Evolutionary conservation across 148 eudicot species (phyloP).

Genomic region (Rhododendron molle): DNA sequence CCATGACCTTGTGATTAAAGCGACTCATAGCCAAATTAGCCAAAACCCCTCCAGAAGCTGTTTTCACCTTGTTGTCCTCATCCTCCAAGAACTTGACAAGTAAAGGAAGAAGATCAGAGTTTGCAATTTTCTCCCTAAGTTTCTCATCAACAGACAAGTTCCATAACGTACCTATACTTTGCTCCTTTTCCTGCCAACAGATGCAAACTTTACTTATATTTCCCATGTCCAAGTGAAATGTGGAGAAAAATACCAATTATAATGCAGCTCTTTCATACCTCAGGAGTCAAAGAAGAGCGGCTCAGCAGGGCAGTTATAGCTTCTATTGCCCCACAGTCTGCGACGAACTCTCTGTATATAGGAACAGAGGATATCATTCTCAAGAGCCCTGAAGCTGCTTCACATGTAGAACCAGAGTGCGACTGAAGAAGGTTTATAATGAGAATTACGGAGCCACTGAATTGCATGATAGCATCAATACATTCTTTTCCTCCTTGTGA

Average conservation of each 20-base stretch:
- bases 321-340: conserved; percentile 78
- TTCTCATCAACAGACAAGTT: conserved; percentile 81
- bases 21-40: conserved; percentile 61
- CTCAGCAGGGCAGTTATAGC: conserved; percentile 63
- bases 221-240: background rate
- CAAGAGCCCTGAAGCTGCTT: conserved; percentile 78
- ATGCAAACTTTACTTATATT: conserved; percentile 17
- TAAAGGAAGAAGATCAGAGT: conserved; percentile 53
- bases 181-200: conserved; percentile 75
- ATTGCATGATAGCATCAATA: conserved; percentile 62
- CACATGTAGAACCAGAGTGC: conserved; percentile 63
- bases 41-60: conserved; percentile 76
- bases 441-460: conserved; percentile 61
- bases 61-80: conserved; percentile 57
- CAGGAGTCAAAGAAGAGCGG: conserved; percentile 56
- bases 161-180: conserved; percentile 65
- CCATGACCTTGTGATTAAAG: conserved; percentile 57
- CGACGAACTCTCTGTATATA: conserved; percentile 64
- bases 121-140: conserved; percentile 49
- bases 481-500: conserved; percentile 67
- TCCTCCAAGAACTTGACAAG: conserved; percentile 71
- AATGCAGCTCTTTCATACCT: conserved; percentile 35
- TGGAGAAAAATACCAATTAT: background rate
- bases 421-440: conserved; percentile 63
- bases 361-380: conserved; percentile 65